Base-by-base conservation (phyloP, 345 rosid species). In the Brassica rapa region DNA sequence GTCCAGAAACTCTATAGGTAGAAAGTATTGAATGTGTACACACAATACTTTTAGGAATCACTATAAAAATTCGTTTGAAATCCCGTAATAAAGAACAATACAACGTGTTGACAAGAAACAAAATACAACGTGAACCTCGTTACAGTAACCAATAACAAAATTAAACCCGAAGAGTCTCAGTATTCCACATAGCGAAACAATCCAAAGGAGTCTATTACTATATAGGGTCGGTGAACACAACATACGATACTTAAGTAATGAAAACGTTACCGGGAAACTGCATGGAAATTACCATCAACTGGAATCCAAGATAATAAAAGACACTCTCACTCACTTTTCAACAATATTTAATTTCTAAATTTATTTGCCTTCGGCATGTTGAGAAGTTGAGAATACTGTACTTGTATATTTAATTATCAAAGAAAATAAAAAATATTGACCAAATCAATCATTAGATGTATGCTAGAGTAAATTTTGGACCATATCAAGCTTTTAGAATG, bases 211-310 rank as follows among this genome's bases (percentile, higher is more conserved):
- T 25, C 19, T 33, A 65, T 64, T 62, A 62, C 16, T 27, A 62
- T 62, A 7, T 35, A 23, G 72, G 46, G 76, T 77, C 76, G 66
- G 68, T 66, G 77, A 78, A 43, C 72, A 73, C 72, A 64, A 72
- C 77, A 32, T 53, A 19, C 3, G 37, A 66, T 72, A 7, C 15
- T 43, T 72, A 32, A 72, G 11, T 72, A 32, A 72, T 21, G 9
- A 57, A 72, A 57, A 72, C 68, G 59, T 43, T 57, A 6, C 15
- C 8, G 6, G 30, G 73, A 72, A 66, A 78, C 49, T 72, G 73
- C 82, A 59, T 66, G 77, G 77, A 78, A 78, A 78, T 78, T 78
- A 66, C 69, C 68, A 41, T 66, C 53, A 59, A 72, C 8, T 78
- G 11, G 73, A 78, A 78, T 72, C 82, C 77, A 78, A 37, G 57